Base-by-base conservation (phyloP, 2,329 filamentous ascomycete genomes). In the Pseudocercospora musae region DNA sequence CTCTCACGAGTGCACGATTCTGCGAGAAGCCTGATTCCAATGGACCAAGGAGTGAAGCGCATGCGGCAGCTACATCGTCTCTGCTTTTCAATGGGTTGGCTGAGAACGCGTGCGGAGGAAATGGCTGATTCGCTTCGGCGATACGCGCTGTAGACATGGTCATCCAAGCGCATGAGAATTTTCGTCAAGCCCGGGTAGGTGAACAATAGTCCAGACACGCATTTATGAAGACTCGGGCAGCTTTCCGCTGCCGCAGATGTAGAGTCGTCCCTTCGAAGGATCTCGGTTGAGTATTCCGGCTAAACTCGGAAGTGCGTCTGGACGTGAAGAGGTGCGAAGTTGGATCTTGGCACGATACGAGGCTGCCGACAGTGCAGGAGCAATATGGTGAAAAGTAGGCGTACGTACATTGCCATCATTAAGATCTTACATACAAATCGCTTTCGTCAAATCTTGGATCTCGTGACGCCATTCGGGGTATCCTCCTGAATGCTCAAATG, bases 21-120 rank as follows among this genome's bases (percentile, higher is more conserved):
- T 87, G 85, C 0, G 89, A 92, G 76, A 91, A 90, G 75, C 90
- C 90, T 2, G 87, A 84, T 62, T 87, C 81, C 4, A 93, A 80
- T 8, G 90, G 89, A 69, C 90, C 87, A 25, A 93, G 83, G 9
- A 93, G 79, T 1, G 78, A 78, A 7, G 75, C 70, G 60, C 78
- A 79, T 10, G 78, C 78, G 29, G 69, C 71, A 18, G 77, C 77
- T 9, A 78, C 76, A 74, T 81, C 77, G 15, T 76, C 71, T 62
- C 79, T 71, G 9, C 74, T 74, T 50, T 69, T 70, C 58, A 81
- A 69, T 5, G 76, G 75, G 69, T 80, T 81, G 61, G 72, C 71
- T 65, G 75, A 77, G 71, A 79, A 79, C 50, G 77, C 72, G 63
- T 80, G 78, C 49, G 75, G 69, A 55, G 73, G 67, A 61, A 76